Base-by-base conservation (phyloP, 179 eudicot species). In the Heliamphora pulchella region DNA sequence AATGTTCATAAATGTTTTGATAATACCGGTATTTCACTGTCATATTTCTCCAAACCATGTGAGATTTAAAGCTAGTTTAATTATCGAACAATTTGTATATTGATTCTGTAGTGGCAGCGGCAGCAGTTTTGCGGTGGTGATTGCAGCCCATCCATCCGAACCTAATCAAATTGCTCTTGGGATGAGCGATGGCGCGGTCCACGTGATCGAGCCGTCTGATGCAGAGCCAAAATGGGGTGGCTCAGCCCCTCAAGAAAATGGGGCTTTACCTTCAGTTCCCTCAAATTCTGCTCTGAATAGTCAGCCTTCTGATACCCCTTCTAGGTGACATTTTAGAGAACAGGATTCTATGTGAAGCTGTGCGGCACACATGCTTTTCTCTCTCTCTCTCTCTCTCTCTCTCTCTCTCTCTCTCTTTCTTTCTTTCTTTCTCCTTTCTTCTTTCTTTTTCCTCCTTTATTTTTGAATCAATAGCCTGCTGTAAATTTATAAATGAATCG, bases 141-240 rank as follows among this genome's bases (percentile, higher is more conserved):
- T 89, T 58, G 91, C 91, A 20, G 87, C 91, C 15, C 91, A 89
- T 75, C 91, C 91, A 47, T 80, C 84, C 2, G 89, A 89, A 77
- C 78, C 90, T 51, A 83, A 84, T 61, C 91, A 89, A 81, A 80
- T 89, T 31, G 91, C 90, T 1, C 87, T 89, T 18, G 91, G 91
- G 58, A 86, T 89, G 90, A 89, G 86, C 0, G 91, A 89, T 69
- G 91, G 91, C 43, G 73, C 89, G n/a, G 91, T 89, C 75, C 84
- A 89, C 47, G 90, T 89, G 61, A 79, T 89, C 7, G 91, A 89
- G 80, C 91, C 91, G 15, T 85, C 86, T 5, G 89, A 84, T 75
- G 84, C 84, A 10, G 91, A 89, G 69, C 77, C 84, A 8, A 89
- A 87, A 75, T 89, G 90, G 91, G 90, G 91, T 41, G 83, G 86